Conservation (phyloP, 2,329 filamentous ascomycete species). For the Trichoderma sp. region DNA sequence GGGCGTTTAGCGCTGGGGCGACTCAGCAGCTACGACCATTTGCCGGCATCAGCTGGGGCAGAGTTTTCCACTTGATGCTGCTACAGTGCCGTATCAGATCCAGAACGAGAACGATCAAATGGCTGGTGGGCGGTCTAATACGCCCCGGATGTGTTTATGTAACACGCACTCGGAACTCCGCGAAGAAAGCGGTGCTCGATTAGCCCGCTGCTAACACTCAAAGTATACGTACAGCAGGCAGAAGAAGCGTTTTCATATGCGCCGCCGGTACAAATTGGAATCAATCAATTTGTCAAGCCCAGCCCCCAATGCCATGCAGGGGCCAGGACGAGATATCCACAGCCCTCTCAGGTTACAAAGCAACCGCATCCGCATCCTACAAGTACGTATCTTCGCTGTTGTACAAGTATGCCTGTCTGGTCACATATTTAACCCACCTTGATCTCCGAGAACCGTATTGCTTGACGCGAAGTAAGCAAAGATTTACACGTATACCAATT, state of each 20-base stretch:
- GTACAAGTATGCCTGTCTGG: neutral
- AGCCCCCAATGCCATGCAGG: constrained; percentile 10
- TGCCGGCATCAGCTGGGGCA: neutral
- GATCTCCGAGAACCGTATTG: neutral
- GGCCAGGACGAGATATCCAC: constrained; percentile 1
- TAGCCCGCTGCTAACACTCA: neutral
- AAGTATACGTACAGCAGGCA: neutral
- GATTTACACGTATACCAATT: neutral
- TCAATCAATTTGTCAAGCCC: neutral
- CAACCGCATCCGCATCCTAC: constrained; percentile 5
- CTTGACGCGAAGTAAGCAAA: neutral
- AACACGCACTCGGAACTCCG: neutral
- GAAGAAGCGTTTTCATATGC: neutral
- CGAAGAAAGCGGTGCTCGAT: neutral
- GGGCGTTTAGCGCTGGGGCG: constrained; percentile 3
- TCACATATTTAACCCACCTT: neutral
- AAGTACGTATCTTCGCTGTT: neutral
- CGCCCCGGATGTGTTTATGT: constrained; percentile 2
- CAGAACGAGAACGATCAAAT: neutral
- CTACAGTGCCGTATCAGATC: neutral
- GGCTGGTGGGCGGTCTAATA: neutral
- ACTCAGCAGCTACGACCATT: constrained; percentile 18
- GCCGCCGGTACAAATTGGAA: neutral
- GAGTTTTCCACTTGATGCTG: neutral
- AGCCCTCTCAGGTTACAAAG: constrained; percentile 2